These are phyloP conservation scores for Geotrichum armillariae DNA, from an alignment of 1,139 yeast genomes.

Conservation along the genomic window DNA sequence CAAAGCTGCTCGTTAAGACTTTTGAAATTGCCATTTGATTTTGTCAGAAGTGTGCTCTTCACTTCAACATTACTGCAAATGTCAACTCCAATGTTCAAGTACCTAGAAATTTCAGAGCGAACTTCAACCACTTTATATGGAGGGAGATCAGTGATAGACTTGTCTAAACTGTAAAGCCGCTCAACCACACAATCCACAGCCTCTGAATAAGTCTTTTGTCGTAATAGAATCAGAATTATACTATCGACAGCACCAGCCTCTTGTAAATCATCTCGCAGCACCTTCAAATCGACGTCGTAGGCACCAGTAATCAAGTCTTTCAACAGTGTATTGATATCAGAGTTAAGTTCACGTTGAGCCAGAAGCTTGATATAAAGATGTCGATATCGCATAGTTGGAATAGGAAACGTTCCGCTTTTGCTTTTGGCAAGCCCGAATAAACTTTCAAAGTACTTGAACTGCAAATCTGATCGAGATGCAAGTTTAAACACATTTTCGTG, in stretches of 20 bases:
- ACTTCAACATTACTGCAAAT: slow-evolving; percentile 27
- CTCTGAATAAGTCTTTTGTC: slow-evolving; percentile 34
- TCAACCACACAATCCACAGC: slow-evolving; percentile 39
- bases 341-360: slow-evolving; percentile 26
- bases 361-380: slow-evolving; percentile 33
- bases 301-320: slow-evolving; percentile 27
- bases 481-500: slow-evolving; percentile 31
- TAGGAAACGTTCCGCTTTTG: slow-evolving; percentile 21
- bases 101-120: slow-evolving; percentile 26
- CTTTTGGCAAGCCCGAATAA: slow-evolving; percentile 26
- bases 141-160: slow-evolving; percentile 8
- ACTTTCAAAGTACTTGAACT: slow-evolving; percentile 28
- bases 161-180: slow-evolving; percentile 29
- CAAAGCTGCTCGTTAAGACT: slow-evolving; percentile 31
- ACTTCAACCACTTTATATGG: slow-evolving; percentile 8
- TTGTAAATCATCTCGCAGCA: slow-evolving; percentile 35
- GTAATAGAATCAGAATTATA: slow-evolving; percentile 32
- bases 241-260: slow-evolving; percentile 34
- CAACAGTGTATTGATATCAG: slow-evolving; percentile 29
- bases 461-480: slow-evolving; percentile 26
- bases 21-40: slow-evolving; percentile 3
- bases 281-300: slow-evolving; percentile 36
- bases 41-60: slow-evolving; percentile 5
- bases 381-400: slow-evolving; percentile 30
- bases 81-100: slow-evolving; percentile 32